Base-by-base conservation (phyloP, 2,329 filamentous ascomycete species). In the Penicillium fuscoglaucum region DNA sequence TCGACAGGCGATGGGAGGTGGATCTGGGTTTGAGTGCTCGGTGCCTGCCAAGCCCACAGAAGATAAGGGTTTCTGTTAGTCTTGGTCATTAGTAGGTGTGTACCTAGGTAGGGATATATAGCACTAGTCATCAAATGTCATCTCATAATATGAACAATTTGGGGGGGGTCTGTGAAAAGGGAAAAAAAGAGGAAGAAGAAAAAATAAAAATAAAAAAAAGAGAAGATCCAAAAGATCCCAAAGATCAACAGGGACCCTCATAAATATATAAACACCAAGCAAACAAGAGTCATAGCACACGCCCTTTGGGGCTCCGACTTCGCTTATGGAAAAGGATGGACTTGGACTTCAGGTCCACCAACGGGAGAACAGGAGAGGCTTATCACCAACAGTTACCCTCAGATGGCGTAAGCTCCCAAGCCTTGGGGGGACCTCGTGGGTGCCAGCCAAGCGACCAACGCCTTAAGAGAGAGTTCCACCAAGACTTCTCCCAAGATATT, bases 61-160 rank as follows among this genome's bases (percentile, higher is more conserved):
- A 40, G 65, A 62, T 65, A 64, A 67, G 24, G n/a, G 24, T 47
- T 59, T 49, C 52, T 51, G 46, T 57, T 56, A 49, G 56, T 58
- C 24, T 44, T 55, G 45, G 10, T 56, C 19, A 58, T 55, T 57
- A 48, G 45, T 50, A 24, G 26, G 26, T 39, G 26, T 19, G 28
- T 19, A 19, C 19, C 19, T 29, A 21, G 28, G 13, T 29, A 21
- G 28, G 13, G 9, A 7, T 37, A 19, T 39, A 9, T 39, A 9
- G 4, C 24, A 3, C 17, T 44, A 24, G 21, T 15, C 12, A 35
- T n/a, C 6, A 26, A 6, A 24, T 13, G 33, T 39, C 17, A 28
- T 19, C 35, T 29, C 10, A 15, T 31, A 17, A 48, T 21, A 28
- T 29, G 19, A 13, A 8, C 17, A 8, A 17, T 33, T 17, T 43